These are phyloP conservation scores for Leishmania gerbilli DNA, from an alignment of 208 protist species.

Conservation along the genomic window DNA sequence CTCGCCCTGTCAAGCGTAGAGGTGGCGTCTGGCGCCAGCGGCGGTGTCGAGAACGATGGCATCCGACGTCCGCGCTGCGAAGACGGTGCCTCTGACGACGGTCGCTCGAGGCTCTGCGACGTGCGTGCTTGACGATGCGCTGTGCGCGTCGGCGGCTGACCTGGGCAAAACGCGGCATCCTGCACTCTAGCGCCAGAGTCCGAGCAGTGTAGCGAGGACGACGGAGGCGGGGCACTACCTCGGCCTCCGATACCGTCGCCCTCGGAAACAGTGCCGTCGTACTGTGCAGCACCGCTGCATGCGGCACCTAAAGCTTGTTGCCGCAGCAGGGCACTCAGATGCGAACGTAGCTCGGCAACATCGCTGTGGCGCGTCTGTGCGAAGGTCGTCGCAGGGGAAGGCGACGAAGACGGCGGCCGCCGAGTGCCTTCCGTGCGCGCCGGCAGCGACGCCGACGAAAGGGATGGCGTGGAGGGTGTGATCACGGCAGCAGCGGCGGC, in stretches of 20 bases:
- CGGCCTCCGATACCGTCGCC: not conserved
- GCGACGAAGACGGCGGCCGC: not conserved
- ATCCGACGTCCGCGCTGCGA: not conserved
- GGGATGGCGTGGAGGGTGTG: not conserved
- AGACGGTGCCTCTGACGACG: not conserved
- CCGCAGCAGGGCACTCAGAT: slow-evolving; percentile 23
- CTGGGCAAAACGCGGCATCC: slow-evolving; percentile 1
- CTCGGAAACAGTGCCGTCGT: not conserved
- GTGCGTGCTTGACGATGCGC: not conserved
- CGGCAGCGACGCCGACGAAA: not conserved
- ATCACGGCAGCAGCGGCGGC: slow-evolving; percentile 18
- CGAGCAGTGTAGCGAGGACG: not conserved
- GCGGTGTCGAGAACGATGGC: not conserved
- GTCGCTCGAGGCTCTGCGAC: not conserved
- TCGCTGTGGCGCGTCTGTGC: not conserved
- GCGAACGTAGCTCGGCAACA: slow-evolving; percentile 23
- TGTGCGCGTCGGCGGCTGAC: not conserved
- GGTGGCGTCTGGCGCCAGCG: not conserved
- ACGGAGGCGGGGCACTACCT: not conserved
- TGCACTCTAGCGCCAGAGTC: not conserved
- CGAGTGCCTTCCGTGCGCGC: not conserved
- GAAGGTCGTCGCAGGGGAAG: not conserved
- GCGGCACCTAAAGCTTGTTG: slow-evolving; percentile 1
- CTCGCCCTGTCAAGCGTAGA: slow-evolving; percentile 1
- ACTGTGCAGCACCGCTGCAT: not conserved